Base-by-base conservation (phyloP, 2,329 filamentous ascomycete species). In the Penicillium olsonii region DNA sequence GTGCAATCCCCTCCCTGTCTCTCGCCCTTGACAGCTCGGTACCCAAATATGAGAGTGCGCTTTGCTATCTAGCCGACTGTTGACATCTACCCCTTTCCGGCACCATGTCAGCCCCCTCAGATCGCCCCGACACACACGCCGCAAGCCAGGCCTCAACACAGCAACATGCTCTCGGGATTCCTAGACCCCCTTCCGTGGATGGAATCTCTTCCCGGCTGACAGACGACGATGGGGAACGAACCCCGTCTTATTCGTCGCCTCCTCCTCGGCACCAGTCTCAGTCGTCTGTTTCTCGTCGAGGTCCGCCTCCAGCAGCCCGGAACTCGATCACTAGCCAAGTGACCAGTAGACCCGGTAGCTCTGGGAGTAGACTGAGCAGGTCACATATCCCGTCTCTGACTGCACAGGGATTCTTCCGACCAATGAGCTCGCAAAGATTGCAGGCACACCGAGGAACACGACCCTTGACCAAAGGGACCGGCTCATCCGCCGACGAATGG, bases 341-440 rank as follows among this genome's bases (percentile, higher is more conserved):
- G 47, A 68, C 75, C 24, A 75, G 79, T 69, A 67, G 84, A 71
- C 58, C 80, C 80, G 71, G 67, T 41, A 77, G 73, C 50, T 57
- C 87, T 78, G 45, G 79, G 14, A 92, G 86, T 57, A 80, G 88
- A 35, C 79, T 87, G 38, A 91, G 87, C 67, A 83, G 87, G 64
- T 94, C 89, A 35, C 94, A 99, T 77, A 91, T 95, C 17, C 92
- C 94, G 1, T 91, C 88, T 2, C 76, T 99, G 45, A 87, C 90
- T 2, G 91, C 90, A 14, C 88, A 92, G 65, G 92, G 90, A 45
- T 97, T 99, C 75, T 96, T 95, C 67, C 87, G 87, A 18, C 94
- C 94, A 33, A 95, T 99, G 90, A 97, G 92, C 74, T 95, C 92
- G 19, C 91, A 96, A 69, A 87, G 90, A 68, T 78, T 97, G 42